Conservation (phyloP, 2,329 filamentous ascomycete species). For the Beauveria asiatica region DNA sequence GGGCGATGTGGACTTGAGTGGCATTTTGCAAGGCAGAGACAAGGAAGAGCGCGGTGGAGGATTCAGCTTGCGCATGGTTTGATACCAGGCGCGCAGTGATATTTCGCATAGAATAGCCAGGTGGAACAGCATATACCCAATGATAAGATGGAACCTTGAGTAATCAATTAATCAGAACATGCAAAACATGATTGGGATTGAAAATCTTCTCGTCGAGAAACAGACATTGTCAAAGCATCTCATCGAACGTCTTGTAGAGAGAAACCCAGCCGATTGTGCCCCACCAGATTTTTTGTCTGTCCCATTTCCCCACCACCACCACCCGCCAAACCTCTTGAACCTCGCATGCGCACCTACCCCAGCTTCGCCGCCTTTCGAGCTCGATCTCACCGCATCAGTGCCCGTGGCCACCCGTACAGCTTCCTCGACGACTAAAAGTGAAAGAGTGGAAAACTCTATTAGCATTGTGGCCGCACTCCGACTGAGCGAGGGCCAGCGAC, state of each 20-base stretch:
- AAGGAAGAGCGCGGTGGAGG: constrained; percentile 58
- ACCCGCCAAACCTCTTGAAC: neutral
- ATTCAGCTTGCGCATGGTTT: constrained; percentile 55
- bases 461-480: neutral
- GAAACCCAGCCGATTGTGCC: neutral
- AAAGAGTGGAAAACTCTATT: neutral
- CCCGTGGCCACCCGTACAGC: neutral
- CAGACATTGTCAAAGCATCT: neutral
- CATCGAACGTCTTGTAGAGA: neutral
- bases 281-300: constrained; percentile 1
- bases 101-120: neutral
- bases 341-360: neutral
- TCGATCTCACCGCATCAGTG: neutral
- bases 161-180: neutral
- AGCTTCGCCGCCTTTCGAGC: neutral
- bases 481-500: neutral
- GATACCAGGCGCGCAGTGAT: neutral
- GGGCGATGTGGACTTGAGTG: constrained; percentile 55
- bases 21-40: constrained; percentile 60
- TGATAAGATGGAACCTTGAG: neutral
- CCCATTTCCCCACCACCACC: constrained; percentile 1
- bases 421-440: neutral
- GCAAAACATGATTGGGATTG: no score
- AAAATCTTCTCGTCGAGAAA: neutral
- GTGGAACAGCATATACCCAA: constrained; percentile 2